These are phyloP conservation scores for Phlebiopsis gigantea DNA, from an alignment of 768 basidiomycete species.

Conservation along the genomic window DNA sequence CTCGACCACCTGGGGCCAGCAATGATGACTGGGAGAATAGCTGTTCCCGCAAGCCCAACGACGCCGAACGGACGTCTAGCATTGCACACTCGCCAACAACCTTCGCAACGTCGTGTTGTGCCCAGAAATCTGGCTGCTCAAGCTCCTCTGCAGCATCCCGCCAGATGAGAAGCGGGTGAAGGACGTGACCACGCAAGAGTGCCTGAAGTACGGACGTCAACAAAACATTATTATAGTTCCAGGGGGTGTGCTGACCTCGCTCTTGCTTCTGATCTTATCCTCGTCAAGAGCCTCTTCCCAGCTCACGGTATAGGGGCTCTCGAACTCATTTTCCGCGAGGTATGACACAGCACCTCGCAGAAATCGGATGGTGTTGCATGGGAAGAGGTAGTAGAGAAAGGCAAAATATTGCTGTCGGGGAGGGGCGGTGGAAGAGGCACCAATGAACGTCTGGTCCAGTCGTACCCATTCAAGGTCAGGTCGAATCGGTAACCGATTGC, in stretches of 20 bases:
- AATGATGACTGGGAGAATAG: not conserved
- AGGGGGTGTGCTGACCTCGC: slow-evolving; percentile 45
- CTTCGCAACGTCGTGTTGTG: slow-evolving; percentile 50
- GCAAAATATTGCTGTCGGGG: slow-evolving; percentile 67
- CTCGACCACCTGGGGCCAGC: not conserved
- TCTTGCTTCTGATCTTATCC: slow-evolving; percentile 62
- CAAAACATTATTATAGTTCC: not conserved
- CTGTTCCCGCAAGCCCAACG: slow-evolving; percentile 38
- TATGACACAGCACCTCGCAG: slow-evolving; percentile 64
- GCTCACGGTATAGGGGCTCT: slow-evolving; percentile 57
- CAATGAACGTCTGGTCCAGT: slow-evolving; percentile 55
- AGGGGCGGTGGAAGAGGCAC: slow-evolving; percentile 48
- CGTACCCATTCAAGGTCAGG: slow-evolving; percentile 63
- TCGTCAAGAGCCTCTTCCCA: slow-evolving; percentile 73
- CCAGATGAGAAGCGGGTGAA: slow-evolving; percentile 71
- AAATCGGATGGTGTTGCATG: slow-evolving; percentile 82
- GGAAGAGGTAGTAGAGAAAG: slow-evolving; percentile 84
- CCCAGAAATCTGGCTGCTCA: slow-evolving; percentile 61
- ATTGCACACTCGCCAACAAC: slow-evolving; percentile 66
- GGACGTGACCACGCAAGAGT: slow-evolving; percentile 63
- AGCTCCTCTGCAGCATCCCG: slow-evolving; percentile 62
- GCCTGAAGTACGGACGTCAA: slow-evolving; percentile 34
- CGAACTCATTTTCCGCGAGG: slow-evolving; percentile 42
- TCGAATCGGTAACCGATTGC: slow-evolving; percentile 29
- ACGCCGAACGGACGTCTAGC: slow-evolving; percentile 56